These are phyloP conservation scores for Boletus bicolor DNA, from an alignment of 768 basidiomycete genomes.

Conservation along the genomic window DNA sequence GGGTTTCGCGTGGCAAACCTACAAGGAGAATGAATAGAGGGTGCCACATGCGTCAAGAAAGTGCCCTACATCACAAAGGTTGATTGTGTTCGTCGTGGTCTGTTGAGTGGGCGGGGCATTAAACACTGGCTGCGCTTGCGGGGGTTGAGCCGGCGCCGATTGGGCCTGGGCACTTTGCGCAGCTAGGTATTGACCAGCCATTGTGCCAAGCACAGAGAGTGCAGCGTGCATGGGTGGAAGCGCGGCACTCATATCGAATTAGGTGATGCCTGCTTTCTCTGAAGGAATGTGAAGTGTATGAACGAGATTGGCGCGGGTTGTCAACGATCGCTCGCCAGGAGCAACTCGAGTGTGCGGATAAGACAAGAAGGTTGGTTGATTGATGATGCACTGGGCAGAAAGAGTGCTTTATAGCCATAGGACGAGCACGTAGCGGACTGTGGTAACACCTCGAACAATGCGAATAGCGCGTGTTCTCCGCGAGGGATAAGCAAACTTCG, in stretches of 20 bases:
- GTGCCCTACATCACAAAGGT: constrained; percentile 50
- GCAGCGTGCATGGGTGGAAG: constrained; percentile 36
- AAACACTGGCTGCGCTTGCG: constrained; percentile 20
- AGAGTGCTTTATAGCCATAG: constrained; percentile 27
- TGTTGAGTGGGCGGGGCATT: constrained; percentile 14
- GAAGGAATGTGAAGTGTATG: constrained; percentile 7
- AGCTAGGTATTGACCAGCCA: constrained; percentile 36
- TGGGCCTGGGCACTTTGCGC: constrained; percentile 30
- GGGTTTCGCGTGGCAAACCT: constrained; percentile 56
- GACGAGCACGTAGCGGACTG: constrained; percentile 9
- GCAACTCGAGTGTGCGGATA: constrained; percentile 28
- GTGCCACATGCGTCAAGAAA: constrained; percentile 1
- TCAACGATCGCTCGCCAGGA: constrained; percentile 31
- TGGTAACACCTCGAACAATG: constrained; percentile 19
- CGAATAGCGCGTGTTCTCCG: constrained; percentile 31
- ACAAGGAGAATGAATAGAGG: constrained; percentile 3
- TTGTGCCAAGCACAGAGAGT: constrained; percentile 35
- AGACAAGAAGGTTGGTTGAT: constrained; percentile 43
- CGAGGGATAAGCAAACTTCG: constrained; percentile 21
- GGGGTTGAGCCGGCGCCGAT: constrained; percentile 24
- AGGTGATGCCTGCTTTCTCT: constrained; percentile 6
- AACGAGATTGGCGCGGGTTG: constrained; percentile 1
- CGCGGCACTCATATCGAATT: constrained; percentile 26
- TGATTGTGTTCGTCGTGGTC: constrained; percentile 27
- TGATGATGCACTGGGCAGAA: constrained; percentile 5